Evolutionary conservation across 768 basidiomycete species (phyloP).

Genomic region (Tricholoma flavovirens): DNA sequence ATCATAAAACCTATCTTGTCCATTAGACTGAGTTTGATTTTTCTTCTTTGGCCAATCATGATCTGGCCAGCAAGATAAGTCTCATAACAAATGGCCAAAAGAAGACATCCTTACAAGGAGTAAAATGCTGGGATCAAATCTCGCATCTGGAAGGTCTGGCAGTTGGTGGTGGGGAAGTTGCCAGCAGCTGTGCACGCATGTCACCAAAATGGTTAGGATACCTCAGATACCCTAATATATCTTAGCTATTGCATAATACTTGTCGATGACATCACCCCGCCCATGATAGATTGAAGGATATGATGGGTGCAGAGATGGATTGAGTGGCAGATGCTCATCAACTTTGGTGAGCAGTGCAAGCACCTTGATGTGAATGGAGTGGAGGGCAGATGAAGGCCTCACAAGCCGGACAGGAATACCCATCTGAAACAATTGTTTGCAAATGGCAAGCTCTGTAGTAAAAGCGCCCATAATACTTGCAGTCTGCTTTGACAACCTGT

Average conservation of each 20-base stretch:
- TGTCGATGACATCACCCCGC: not conserved
- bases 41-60: not conserved
- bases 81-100: not conserved
- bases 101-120: not conserved
- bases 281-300: too few relatives aligned
- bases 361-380: too few relatives aligned
- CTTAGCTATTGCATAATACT: not conserved
- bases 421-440: too few relatives aligned
- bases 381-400: too few relatives aligned
- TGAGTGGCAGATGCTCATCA: too few relatives aligned
- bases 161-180: not conserved
- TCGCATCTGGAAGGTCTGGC: not conserved
- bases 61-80: not conserved
- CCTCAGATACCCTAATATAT: not conserved
- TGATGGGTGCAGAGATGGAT: too few relatives aligned
- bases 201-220: constrained; percentile 4
- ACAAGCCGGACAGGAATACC: too few relatives aligned
- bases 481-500: too few relatives aligned
- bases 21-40: not conserved
- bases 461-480: too few relatives aligned
- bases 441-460: too few relatives aligned
- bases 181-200: not conserved
- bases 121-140: not conserved
- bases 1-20: not conserved
- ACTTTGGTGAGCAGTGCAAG: too few relatives aligned